Evolutionary conservation across 306 rosid species (phyloP).

Genomic region (Parietaria judaica): DNA sequence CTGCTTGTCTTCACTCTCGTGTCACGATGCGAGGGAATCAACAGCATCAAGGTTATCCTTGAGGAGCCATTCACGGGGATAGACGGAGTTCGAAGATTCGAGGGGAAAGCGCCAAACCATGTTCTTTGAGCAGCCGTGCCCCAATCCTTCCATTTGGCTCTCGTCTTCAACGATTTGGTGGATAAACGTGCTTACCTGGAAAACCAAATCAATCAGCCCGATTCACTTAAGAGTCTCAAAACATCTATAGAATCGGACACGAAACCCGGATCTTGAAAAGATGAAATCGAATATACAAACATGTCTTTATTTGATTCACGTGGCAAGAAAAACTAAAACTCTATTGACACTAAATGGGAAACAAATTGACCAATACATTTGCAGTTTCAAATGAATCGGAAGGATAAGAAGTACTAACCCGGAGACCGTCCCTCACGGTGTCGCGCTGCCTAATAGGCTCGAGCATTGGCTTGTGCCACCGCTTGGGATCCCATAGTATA

Average conservation of each 20-base stretch:
- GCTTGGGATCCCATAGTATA: slow-evolving; percentile 77
- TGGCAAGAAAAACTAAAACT: not conserved
- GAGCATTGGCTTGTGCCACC: slow-evolving; percentile 62
- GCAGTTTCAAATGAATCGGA: not conserved
- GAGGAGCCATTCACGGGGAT: slow-evolving; percentile 56
- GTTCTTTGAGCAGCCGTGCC: slow-evolving; percentile 51
- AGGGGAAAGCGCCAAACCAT: slow-evolving; percentile 69
- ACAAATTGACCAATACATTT: not conserved
- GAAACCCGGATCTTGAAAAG: too few relatives aligned
- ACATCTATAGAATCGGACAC: too few relatives aligned
- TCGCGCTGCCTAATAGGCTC: slow-evolving; percentile 73
- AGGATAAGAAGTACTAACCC: slow-evolving; percentile 37
- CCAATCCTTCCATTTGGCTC: slow-evolving; percentile 82
- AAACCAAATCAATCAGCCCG: slow-evolving; percentile 19
- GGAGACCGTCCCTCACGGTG: slow-evolving; percentile 42
- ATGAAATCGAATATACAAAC: too few relatives aligned
- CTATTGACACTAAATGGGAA: not conserved
- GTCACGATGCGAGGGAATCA: slow-evolving; percentile 33
- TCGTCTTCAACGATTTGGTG: slow-evolving; percentile 85
- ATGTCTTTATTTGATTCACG: not conserved
- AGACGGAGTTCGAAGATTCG: slow-evolving; percentile 32
- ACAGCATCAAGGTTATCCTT: slow-evolving; percentile 52
- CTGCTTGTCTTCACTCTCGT: slow-evolving; percentile 2
- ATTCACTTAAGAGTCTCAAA: slow-evolving; percentile 1
- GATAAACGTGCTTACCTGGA: slow-evolving; percentile 72